Evolutionary conservation across 495 filamentous ascomycete genomes (phyloP).

Genomic region (Astrocystis sublimbata): DNA sequence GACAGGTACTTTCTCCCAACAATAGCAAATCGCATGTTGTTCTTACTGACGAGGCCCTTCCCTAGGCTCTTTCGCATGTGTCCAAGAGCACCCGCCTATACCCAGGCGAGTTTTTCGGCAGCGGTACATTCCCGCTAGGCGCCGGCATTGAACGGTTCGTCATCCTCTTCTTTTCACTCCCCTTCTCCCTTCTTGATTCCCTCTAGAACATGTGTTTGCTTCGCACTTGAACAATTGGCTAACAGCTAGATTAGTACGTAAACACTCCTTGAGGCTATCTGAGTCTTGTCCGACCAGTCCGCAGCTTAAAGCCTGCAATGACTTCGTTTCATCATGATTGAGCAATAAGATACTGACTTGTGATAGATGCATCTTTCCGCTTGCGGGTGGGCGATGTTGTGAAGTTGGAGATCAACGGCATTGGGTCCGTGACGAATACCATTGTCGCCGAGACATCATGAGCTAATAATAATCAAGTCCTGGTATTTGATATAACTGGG

Average conservation of each 20-base stretch:
- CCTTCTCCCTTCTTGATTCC: neutral
- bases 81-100: conserved; percentile 17
- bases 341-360: neutral
- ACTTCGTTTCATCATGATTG: neutral
- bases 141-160: conserved; percentile 21
- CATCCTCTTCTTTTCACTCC: neutral
- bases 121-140: conserved; percentile 16
- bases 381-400: conserved; percentile 15
- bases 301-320: neutral
- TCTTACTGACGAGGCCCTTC: neutral
- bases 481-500: too few relatives aligned
- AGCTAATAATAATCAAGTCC: too few relatives aligned
- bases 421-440: conserved; percentile 20
- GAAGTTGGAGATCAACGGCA: conserved; percentile 18
- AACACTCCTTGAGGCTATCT: neutral
- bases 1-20: conserved; percentile 8
- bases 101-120: conserved; percentile 22
- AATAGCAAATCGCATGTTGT: neutral
- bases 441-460: conserved; percentile 1
- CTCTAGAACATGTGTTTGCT: neutral
- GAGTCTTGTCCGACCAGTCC: neutral
- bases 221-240: neutral
- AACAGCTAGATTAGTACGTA: conserved; percentile 4
- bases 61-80: conserved; percentile 16
- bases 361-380: conserved; percentile 14